Conservation (phyloP, 352 stramenopile genomes). For the Phytopythium kandeliae region DNA sequence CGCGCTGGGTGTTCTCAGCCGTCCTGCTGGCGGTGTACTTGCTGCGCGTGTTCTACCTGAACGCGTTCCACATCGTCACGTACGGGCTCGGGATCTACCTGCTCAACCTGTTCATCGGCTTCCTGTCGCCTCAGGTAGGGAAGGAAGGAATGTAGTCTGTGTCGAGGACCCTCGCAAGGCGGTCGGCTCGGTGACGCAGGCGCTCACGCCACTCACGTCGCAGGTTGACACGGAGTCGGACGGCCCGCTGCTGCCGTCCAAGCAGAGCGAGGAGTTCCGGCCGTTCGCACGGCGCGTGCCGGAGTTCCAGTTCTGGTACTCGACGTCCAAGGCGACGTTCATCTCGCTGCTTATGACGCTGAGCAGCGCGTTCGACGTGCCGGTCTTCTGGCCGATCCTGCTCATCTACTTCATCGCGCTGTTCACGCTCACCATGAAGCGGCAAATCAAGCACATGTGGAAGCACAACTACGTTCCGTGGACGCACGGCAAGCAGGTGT, state of each 20-base stretch:
- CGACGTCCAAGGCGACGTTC: slow-evolving; percentile 83
- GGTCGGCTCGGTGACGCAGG: no score
- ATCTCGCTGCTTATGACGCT: slow-evolving; percentile 97
- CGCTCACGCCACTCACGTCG: no score
- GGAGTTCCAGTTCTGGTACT: slow-evolving; percentile 99
- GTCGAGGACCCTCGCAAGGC: no score
- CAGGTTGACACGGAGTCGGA: slow-evolving; percentile 86
- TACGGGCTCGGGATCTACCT: slow-evolving; percentile 99
- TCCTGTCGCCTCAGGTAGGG: slow-evolving; percentile 92
- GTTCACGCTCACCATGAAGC: slow-evolving; percentile 99
- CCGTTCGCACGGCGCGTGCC: slow-evolving; percentile 93
- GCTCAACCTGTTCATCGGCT: slow-evolving; percentile 99
- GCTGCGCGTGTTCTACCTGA: slow-evolving; percentile 88
- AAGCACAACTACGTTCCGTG: slow-evolving; percentile 99
- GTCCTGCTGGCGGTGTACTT: slow-evolving; percentile 91
- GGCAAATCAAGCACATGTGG: slow-evolving; percentile 99
- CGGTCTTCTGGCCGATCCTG: slow-evolving; percentile 99
- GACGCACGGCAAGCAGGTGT: slow-evolving; percentile 94
- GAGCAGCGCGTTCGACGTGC: slow-evolving; percentile 97
- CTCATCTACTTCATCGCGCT: slow-evolving; percentile 99
- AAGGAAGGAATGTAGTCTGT: no score
- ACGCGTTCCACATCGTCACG: slow-evolving; percentile 98
- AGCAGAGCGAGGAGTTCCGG: slow-evolving; percentile 87
- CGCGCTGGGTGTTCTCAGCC: slow-evolving; percentile 89
- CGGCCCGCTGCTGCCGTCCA: slow-evolving; percentile 87